Base-by-base conservation (phyloP, 306 rosid species). In the Vigna reflexopilosa region DNA sequence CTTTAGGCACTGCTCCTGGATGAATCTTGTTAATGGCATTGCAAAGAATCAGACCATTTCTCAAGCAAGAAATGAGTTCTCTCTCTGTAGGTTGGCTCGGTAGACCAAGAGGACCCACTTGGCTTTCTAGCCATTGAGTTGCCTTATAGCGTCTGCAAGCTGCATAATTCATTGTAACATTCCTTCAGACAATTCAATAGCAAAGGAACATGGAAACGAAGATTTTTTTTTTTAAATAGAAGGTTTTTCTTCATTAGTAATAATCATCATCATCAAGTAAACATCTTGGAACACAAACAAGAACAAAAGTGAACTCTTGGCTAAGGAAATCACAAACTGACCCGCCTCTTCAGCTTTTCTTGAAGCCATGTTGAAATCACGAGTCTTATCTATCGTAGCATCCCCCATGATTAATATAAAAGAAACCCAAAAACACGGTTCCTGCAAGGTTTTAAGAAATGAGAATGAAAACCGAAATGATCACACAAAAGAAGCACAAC, bases 321-420 rank as follows among this genome's bases (percentile, higher is more conserved):
- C 34, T 28, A 58, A 52, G 64, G 56, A 20, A 62, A 62, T 56
- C 57, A 64, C 67, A 61, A 45, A 81, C 86, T 26, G 17, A 91
- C 99, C 97, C 40, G 99, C 86, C 88, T 93, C 97, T 86, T 91
- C 99, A 51, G 97, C 98, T 80, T 91, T 95, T 80, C 98, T 93
- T 76, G 97, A 93, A 78, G 98, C 97, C 90, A 90, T 72, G 38
- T 83, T 88, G 50, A 89, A 76, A 85, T 90, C 93, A 59, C 88
- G 94, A 63, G 85, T 63, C 69, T 87, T 91, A 67, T 71, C 84
- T 83, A 84, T 82, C 28, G 81, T 70, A 59, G 77, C 51, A 76
- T 80, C 80, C 81, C 81, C 91, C 99, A 93, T 89, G 45, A 67
- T 73, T 59, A 51, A 58, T 40, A 77, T 24, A 48, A 34, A 71